Evolutionary conservation across 495 filamentous ascomycete genomes (phyloP), one percentile per base, ranked within the genome.

Genomic region (Xylaria palmicola): DNA sequence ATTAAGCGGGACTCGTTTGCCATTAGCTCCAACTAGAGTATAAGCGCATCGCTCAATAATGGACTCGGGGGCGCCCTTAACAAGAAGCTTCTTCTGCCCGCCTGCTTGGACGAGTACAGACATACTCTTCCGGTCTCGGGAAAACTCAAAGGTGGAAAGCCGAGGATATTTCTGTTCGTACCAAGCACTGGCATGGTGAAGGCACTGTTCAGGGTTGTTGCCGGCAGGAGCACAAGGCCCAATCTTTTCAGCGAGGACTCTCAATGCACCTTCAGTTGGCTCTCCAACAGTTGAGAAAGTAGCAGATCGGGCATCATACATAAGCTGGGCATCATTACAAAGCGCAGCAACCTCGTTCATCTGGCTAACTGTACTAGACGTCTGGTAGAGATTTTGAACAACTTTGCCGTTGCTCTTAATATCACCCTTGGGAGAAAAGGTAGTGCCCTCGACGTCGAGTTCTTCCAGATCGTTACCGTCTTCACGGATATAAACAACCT

Each of bases 41-140:
- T 90, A 82, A 39, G 90, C 87, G 77, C 95, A 99, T 41, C 95
- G 90, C 47, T 96, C 94, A 50, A 98, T 82, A 63, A 98, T 85
- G 7, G 91, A 89, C 74, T 99, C 95, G 10, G 95, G 95, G 12
- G 95, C 95, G 62, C 95, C 95, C 76, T 99, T 99, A 60, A 98
- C 94, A 24, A 99, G 85, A 13, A 99, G 87, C 70, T 88, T 89
- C 72, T 93, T 83, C 34, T 85, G 72, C 41, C 79, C 80, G 47
- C 80, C 84, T 44, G 83, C 77, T 54, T 88, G 86, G 48, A 94
- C 89, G 17, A 97, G 83, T 29, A 98, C 95, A 26, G 95, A 99
- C 95, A 99, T 99, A 71, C 95, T 98, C 83, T 99, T 99, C 20
- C 95, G 84, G 73, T 98, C 95, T 68, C 95, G 87, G 5, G 95